phyloP scores from a whole-genome alignment of 2,329 filamentous ascomycete species.

The Lachnellula arida region DNA sequence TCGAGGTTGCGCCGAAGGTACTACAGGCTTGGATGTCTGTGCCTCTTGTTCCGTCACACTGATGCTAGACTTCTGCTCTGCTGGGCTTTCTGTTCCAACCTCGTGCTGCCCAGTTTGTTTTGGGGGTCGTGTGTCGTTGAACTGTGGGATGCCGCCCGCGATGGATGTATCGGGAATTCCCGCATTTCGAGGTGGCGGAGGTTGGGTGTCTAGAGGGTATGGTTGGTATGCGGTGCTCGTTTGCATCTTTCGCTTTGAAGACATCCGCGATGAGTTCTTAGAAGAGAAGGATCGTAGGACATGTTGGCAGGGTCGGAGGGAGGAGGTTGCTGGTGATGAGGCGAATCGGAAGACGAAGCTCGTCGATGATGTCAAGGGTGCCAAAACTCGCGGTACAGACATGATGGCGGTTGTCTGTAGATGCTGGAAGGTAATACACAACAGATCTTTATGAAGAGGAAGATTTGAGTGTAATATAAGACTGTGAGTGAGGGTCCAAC shows the following conservation, averaged over 20 bases:
- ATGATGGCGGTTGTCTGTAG: conserved; percentile 15
- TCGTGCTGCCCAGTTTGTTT: conserved; percentile 35
- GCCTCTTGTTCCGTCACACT: conserved; percentile 58
- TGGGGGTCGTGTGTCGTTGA: conserved; percentile 44
- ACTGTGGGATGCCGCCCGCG: conserved; percentile 39
- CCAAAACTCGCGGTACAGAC: conserved; percentile 27
- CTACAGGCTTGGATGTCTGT: conserved; percentile 56
- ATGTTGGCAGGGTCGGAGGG: conserved; percentile 36
- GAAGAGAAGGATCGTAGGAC: conserved; percentile 44
- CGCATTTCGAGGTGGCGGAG: conserved; percentile 50
- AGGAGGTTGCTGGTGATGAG: conserved; percentile 28
- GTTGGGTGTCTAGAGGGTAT: conserved; percentile 50
- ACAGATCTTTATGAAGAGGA: background rate
- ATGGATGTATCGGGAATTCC: conserved; percentile 59
- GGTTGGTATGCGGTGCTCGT: conserved; percentile 62
- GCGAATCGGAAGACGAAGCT: conserved; percentile 28
- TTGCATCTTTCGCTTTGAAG: conserved; percentile 58
- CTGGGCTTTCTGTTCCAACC: conserved; percentile 4
- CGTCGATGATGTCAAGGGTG: conserved; percentile 29
- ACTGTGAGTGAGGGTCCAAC: background rate
- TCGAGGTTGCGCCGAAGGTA: conserved; percentile 32
- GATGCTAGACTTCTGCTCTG: conserved; percentile 35
- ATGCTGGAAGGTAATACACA: background rate
- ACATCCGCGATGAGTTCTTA: conserved; percentile 37
- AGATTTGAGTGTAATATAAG: conserved; percentile 3